Percentiles rank a stretch among this genome's conserved stretches.
Conservation (phyloP, 495 filamentous ascomycete genomes). For the Cetradonia linearis region DNA sequence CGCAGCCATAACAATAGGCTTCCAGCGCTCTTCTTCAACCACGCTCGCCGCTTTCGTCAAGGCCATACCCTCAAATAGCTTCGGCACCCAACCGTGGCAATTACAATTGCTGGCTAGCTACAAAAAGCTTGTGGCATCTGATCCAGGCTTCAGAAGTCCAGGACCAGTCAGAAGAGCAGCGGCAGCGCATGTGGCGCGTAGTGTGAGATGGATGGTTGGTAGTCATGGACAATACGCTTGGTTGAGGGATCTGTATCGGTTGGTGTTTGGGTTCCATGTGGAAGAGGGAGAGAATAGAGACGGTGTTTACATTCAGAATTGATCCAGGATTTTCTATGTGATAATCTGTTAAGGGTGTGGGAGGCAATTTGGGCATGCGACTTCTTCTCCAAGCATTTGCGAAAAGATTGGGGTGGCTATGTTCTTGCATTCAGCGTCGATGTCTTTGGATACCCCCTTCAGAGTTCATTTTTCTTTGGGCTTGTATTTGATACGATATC, state of each 20-base stretch:
- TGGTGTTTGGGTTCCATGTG: constrained; percentile 75
- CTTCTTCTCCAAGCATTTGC: background rate
- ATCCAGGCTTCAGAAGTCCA: constrained; percentile 52
- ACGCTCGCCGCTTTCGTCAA: constrained; percentile 62
- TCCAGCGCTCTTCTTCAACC: constrained; percentile 33
- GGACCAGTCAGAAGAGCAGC: constrained; percentile 44
- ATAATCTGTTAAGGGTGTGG: background rate
- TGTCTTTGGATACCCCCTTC: constrained; percentile 1
- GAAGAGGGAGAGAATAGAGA: constrained; percentile 48
- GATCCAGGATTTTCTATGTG: background rate
- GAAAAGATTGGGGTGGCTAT: background rate
- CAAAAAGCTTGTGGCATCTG: constrained; percentile 60
- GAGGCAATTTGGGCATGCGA: background rate
- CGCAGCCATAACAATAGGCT: constrained; percentile 73
- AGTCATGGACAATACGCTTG: constrained; percentile 54
- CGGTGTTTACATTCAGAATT: constrained; percentile 22
- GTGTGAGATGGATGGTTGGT: constrained; percentile 62
- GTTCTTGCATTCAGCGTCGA: background rate
- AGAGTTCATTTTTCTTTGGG: background rate
- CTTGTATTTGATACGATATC: background rate
- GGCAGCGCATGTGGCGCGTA: constrained; percentile 63
- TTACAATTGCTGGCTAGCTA: constrained; percentile 61
- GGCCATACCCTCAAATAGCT: constrained; percentile 62
- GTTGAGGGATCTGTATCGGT: constrained; percentile 65
- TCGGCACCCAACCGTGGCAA: constrained; percentile 63